phyloP scores from a whole-genome alignment of 352 stramenopile species.

The Pythium utonaiense region DNA sequence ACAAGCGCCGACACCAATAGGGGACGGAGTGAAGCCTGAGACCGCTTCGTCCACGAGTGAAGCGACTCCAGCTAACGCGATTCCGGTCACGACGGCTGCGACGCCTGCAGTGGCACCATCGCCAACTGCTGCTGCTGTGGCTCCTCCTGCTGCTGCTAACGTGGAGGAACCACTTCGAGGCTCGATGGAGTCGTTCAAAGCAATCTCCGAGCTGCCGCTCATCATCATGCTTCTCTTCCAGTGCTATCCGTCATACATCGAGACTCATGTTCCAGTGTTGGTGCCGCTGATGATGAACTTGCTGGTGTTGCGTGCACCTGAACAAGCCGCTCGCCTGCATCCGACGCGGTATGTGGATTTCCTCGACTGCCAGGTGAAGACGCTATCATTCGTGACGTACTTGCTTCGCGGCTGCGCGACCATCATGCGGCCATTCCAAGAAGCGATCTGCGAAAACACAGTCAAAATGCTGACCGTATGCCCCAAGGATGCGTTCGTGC shows the following conservation, averaged over 20 bases:
- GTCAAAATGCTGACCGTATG: slow-evolving; percentile 94
- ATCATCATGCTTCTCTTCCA: slow-evolving; percentile 99
- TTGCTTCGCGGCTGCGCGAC: slow-evolving; percentile 90
- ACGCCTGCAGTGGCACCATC: background rate
- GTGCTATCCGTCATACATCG: slow-evolving; percentile 95
- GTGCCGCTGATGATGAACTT: slow-evolving; percentile 97
- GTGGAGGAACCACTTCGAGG: slow-evolving; percentile 56
- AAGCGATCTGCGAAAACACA: slow-evolving; percentile 92
- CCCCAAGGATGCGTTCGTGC: slow-evolving; percentile 91
- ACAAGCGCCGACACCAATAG: background rate
- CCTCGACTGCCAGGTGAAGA: slow-evolving; percentile 96
- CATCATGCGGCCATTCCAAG: slow-evolving; percentile 94
- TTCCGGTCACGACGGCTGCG: background rate
- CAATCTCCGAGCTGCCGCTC: slow-evolving; percentile 96
- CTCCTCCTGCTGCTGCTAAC: background rate
- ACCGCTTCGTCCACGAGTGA: background rate
- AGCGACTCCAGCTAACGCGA: background rate
- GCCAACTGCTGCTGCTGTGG: background rate
- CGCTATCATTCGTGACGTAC: slow-evolving; percentile 97
- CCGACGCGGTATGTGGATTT: slow-evolving; percentile 85
- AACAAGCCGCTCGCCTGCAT: slow-evolving; percentile 52
- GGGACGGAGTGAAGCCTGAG: background rate
- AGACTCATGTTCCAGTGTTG: slow-evolving; percentile 93
- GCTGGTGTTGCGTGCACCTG: slow-evolving; percentile 81
- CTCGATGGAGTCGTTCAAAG: slow-evolving; percentile 92